Base-by-base conservation (phyloP, 1,139 yeast genomes). In the Hemisphaericaspora xylofermentans region DNA sequence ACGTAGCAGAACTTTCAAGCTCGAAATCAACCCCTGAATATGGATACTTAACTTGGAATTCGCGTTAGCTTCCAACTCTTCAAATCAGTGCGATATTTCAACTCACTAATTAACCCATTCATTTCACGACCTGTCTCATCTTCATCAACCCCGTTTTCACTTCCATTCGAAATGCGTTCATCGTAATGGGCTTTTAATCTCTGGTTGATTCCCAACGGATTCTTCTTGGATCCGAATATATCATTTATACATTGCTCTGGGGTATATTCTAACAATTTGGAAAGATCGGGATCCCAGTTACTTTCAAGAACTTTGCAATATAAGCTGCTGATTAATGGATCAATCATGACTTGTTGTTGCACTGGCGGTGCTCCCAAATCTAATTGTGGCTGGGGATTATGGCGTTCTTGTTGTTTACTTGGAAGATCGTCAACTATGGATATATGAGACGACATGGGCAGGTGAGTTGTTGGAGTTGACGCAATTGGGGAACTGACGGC, bases 241-340 rank as follows among this genome's bases (percentile, higher is more conserved):
- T 88, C 95, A 33, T 82, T 80, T 9, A 89, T 73, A 49, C 93
- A 80, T 42, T 80, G 84, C 38, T 77, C 76, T 0, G 96, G 95
- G 9, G 84, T 71, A 45, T 75, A 78, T 48, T 85, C 93, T 39
- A 87, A 80, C 13, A 72, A 52, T 2, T 58, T 52, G 40, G 64
- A 64, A 25, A 88, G 83, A 43, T 84, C 78, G 1, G 83, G 80
- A 52, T 85, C 89, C 95, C 96, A 88, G 0, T 87, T 76, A 30
- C 85, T 72, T 43, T 84, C 82, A 53, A 84, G 76, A 1, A 88
- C 78, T 50, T 77, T 78, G 45, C 80, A 76, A 51, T 84, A 77
- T 13, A 85, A 61, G 38, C 67, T 68, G 41, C 71, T 68, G 8
- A 82, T 70, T 1, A 78, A 63, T 0, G 84, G 84, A 49, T 79